These are phyloP conservation scores for Kwoniella sp. DNA, from an alignment of 768 basidiomycete species.

Conservation along the genomic window DNA sequence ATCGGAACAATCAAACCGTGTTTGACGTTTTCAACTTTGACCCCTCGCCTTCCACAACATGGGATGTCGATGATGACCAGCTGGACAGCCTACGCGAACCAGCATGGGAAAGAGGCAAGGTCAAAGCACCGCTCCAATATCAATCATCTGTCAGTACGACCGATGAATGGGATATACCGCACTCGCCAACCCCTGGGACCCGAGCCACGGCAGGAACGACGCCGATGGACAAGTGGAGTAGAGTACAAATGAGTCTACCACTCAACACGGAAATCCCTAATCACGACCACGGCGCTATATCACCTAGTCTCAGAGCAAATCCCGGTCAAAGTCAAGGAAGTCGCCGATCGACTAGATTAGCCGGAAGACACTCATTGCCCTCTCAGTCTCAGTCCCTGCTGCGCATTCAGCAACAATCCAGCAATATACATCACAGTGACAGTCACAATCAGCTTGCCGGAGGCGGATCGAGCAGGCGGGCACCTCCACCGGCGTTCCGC, in stretches of 20 bases:
- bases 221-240: conserved; percentile 8
- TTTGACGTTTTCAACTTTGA: conserved; percentile 56
- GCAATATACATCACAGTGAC: too few relatives aligned
- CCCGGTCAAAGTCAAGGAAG: conserved; percentile 1
- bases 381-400: neutral
- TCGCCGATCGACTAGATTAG: conserved; percentile 16
- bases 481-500: conserved; percentile 8
- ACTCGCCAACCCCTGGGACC: neutral
- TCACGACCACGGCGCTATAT: neutral
- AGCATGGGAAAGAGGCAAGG: conserved; percentile 28
- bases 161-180: neutral
- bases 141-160: neutral
- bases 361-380: conserved; percentile 7
- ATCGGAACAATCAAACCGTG: conserved; percentile 53
- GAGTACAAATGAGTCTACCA: neutral
- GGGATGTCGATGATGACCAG: conserved; percentile 36
- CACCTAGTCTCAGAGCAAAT: neutral
- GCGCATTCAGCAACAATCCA: neutral
- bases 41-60: conserved; percentile 7
- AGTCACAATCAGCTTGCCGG: neutral
- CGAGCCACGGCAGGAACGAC: neutral
- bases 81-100: conserved; percentile 35
- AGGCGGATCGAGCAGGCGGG: neutral
- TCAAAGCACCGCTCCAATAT: neutral
- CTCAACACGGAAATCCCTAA: neutral